Percentiles rank a stretch among this genome's conserved stretches.
phyloP scores from a whole-genome alignment of 352 stramenopile species.

The Globisporangium ultimum region DNA sequence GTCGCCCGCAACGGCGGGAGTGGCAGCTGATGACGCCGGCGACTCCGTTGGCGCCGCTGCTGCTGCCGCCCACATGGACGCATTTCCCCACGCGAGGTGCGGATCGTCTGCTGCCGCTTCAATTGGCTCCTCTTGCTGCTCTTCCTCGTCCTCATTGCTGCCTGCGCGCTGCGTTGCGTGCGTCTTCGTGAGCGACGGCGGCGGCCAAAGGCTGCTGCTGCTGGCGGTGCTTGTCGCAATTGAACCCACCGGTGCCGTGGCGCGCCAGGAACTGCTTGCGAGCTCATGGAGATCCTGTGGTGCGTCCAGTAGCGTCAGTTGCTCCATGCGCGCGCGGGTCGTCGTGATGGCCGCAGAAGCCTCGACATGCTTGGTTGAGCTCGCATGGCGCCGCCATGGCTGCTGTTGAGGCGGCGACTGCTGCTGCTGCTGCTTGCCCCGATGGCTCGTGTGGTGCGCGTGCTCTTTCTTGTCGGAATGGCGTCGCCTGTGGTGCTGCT shows the following conservation, averaged over 20 bases:
- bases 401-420: slow-evolving; percentile 2
- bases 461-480: slow-evolving; percentile 10
- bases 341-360: not conserved
- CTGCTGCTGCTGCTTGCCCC: slow-evolving; percentile 4
- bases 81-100: slow-evolving; percentile 12
- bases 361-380: not conserved
- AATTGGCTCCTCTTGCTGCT: not conserved
- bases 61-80: slow-evolving; percentile 5
- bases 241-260: not conserved
- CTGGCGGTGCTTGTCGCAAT: not conserved
- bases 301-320: not conserved
- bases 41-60: not conserved
- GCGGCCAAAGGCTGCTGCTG: not conserved
- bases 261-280: not conserved
- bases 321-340: slow-evolving; percentile 20
- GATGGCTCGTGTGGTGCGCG: not conserved
- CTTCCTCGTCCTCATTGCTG: not conserved
- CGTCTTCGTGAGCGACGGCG: not conserved
- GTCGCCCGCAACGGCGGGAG: not conserved
- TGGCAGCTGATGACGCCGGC: not conserved
- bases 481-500: slow-evolving; percentile 2
- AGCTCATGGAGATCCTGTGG: not conserved
- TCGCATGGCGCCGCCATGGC: not conserved
- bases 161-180: not conserved
- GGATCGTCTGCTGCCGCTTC: slow-evolving; percentile 6